These are phyloP conservation scores for Trichoderma sp. DNA, from an alignment of 2,329 filamentous ascomycete genomes.

Conservation along the genomic window DNA sequence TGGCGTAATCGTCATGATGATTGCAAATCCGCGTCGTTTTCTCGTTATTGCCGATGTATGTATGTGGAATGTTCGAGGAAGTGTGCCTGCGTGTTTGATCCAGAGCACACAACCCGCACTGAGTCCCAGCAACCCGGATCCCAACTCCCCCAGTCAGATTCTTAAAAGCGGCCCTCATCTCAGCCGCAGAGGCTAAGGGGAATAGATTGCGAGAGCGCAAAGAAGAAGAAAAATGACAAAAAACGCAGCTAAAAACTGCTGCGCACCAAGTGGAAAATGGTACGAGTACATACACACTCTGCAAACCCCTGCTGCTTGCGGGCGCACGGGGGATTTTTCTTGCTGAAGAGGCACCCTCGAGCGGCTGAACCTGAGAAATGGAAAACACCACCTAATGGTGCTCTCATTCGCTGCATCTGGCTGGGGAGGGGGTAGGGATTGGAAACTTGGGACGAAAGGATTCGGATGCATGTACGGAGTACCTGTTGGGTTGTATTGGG, in stretches of 20 bases:
- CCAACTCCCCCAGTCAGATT: conserved; percentile 3
- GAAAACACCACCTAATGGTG: neutral
- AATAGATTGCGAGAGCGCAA: neutral
- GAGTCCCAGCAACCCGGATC: conserved; percentile 17
- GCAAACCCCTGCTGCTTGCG: conserved; percentile 2
- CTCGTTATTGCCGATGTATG: neutral
- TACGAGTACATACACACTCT: neutral
- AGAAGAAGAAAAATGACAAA: neutral
- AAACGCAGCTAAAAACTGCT: neutral
- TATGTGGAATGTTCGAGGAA: neutral
- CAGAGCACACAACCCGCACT: neutral
- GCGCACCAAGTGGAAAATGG: neutral
- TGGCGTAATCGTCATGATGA: neutral
- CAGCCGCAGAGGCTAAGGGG: neutral
- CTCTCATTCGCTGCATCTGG: neutral
- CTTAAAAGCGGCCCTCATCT: neutral
- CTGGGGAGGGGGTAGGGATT: neutral
- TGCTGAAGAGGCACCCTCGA: neutral
- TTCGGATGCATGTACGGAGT: neutral
- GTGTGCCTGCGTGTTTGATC: neutral
- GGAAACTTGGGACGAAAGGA: neutral
- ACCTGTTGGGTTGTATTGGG: neutral
- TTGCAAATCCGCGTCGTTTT: neutral
- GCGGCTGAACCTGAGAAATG: neutral
- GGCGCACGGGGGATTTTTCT: neutral